A percentile compares a stretch with the other conserved stretches of the same genome.
Conservation (phyloP, 2,329 filamentous ascomycete genomes). For the Penicillium sp. region DNA sequence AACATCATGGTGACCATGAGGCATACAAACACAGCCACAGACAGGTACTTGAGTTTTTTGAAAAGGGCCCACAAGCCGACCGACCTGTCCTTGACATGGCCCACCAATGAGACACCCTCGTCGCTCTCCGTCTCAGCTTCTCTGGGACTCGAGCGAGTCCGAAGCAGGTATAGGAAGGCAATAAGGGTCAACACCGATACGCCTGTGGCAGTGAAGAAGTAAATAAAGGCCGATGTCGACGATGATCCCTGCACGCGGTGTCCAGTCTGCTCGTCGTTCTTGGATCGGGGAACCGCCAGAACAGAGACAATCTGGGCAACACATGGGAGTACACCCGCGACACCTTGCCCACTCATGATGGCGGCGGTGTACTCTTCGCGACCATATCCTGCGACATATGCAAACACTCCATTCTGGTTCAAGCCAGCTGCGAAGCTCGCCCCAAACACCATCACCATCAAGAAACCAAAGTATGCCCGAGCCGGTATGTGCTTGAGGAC, state of each 20-base stretch:
- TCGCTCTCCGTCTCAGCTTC: slow-evolving; percentile 10
- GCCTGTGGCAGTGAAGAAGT: slow-evolving; percentile 80
- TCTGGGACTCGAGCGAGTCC: slow-evolving; percentile 33
- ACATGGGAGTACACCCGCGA: slow-evolving; percentile 84
- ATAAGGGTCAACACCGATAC: slow-evolving; percentile 66
- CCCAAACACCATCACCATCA: slow-evolving; percentile 74
- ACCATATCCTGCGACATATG: slow-evolving; percentile 81
- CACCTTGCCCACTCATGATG: slow-evolving; percentile 89
- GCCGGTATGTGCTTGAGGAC: slow-evolving; percentile 59
- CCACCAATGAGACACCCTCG: slow-evolving; percentile 9
- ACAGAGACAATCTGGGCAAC: slow-evolving; percentile 82
- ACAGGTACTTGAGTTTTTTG: slow-evolving; percentile 70
- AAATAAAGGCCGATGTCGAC: slow-evolving; percentile 72
- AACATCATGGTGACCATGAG: slow-evolving; percentile 91
- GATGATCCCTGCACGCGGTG: slow-evolving; percentile 42
- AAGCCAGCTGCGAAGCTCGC: slow-evolving; percentile 75
- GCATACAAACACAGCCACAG: slow-evolving; percentile 69
- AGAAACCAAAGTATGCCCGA: slow-evolving; percentile 67
- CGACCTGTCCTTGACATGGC: slow-evolving; percentile 31
- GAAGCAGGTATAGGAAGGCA: slow-evolving; percentile 68
- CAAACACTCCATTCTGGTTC: slow-evolving; percentile 90
- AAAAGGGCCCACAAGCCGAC: slow-evolving; percentile 63
- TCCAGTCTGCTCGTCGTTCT: slow-evolving; percentile 27
- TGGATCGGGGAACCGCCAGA: slow-evolving; percentile 53
- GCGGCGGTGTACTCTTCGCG: slow-evolving; percentile 87